These are phyloP conservation scores for Tillandsia leiboldiana DNA, from an alignment of 176 grass and related monocot genomes.

Conservation along the genomic window DNA sequence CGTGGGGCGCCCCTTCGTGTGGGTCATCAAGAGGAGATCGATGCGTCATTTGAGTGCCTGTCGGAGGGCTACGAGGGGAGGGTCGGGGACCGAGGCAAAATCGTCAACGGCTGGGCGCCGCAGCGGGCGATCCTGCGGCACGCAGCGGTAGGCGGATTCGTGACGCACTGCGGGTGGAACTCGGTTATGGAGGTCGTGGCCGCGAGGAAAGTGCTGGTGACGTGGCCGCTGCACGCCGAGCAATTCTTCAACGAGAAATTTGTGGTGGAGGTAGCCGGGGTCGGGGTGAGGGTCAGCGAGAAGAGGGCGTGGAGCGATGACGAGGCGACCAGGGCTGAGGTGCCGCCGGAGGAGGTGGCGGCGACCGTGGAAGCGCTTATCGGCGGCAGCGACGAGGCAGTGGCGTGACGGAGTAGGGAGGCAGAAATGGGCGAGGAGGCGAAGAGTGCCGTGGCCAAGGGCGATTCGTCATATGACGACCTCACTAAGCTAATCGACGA, in stretches of 20 bases:
- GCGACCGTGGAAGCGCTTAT: background rate
- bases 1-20: background rate
- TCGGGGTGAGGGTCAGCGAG: background rate
- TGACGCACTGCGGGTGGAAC: slow-evolving; percentile 81
- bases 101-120: background rate
- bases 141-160: slow-evolving; percentile 29
- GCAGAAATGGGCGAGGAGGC: background rate
- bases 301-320: background rate
- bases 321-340: too few relatives aligned
- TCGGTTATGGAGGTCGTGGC: slow-evolving; percentile 12
- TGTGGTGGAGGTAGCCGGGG: background rate
- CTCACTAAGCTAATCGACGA: background rate
- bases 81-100: background rate
- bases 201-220: background rate
- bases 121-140: background rate
- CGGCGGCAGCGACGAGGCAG: background rate
- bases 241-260: slow-evolving; percentile 8
- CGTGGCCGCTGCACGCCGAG: background rate
- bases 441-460: background rate
- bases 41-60: background rate
- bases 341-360: background rate
- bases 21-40: slow-evolving; percentile 5
- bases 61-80: background rate
- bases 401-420: background rate
- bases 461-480: background rate